phyloP scores from a whole-genome alignment of 257 asterid genomes.

The Haberlea rhodopensis region DNA sequence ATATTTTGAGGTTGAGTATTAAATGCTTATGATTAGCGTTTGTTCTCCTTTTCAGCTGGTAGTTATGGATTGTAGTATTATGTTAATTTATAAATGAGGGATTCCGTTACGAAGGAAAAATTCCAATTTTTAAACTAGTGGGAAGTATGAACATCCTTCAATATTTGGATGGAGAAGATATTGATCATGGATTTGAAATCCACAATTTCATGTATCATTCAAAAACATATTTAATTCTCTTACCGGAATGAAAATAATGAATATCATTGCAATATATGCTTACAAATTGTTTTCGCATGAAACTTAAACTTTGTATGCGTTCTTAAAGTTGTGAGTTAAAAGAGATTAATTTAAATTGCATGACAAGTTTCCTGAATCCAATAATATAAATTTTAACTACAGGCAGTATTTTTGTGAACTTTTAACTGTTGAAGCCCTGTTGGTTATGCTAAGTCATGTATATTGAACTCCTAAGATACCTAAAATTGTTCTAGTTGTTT shows the following conservation, averaged over 20 bases:
- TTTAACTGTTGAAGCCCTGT: neutral
- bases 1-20: too few relatives aligned
- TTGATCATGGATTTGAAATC: too few relatives aligned
- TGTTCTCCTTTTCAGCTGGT: neutral
- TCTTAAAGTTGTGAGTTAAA: neutral
- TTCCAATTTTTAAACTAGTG: neutral
- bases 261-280: neutral
- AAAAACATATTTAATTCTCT: too few relatives aligned
- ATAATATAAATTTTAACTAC: neutral
- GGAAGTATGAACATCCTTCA: neutral
- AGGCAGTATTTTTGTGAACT: neutral
- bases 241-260: neutral
- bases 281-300: neutral
- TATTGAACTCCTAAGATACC: neutral
- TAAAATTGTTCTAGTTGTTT: neutral
- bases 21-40: too few relatives aligned
- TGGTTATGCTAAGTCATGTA: neutral
- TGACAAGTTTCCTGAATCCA: neutral
- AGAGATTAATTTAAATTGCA: neutral
- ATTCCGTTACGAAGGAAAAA: neutral
- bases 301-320: neutral
- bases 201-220: neutral
- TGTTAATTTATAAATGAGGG: neutral
- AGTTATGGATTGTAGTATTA: neutral
- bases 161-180: neutral